Conservation (phyloP, 23 red algal species). For the Rhodosorus marinus region DNA sequence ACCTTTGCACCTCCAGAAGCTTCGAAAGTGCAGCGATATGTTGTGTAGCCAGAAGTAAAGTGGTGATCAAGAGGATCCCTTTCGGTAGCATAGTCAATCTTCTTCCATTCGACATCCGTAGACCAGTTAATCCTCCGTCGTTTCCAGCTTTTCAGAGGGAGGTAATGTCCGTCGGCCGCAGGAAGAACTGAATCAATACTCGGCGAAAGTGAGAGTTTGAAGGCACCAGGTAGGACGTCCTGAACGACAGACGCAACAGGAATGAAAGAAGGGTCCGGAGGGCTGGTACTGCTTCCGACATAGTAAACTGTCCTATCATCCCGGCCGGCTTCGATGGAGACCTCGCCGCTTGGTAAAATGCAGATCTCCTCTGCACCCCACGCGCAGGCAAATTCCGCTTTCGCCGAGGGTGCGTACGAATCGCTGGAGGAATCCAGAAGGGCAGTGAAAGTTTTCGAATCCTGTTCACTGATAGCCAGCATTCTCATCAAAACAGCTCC, state of each 20-base stretch:
- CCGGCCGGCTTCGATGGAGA: slow-evolving; percentile 11
- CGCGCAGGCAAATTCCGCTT: slow-evolving; percentile 6
- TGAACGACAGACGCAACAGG: no score
- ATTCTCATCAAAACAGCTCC: slow-evolving; percentile 14
- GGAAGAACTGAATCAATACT: no score
- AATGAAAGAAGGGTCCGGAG: no score
- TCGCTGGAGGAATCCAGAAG: slow-evolving; percentile 11
- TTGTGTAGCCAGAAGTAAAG: slow-evolving; percentile 40
- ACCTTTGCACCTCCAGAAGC: neutral
- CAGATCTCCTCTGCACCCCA: slow-evolving; percentile 26
- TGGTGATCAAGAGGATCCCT: slow-evolving; percentile 68
- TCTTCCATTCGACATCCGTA: slow-evolving; percentile 46
- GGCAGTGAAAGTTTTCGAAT: slow-evolving; percentile 26
- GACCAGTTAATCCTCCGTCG: slow-evolving; percentile 25
- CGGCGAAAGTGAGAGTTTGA: no score
- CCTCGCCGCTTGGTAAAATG: slow-evolving; percentile 2
- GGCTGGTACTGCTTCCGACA: no score
- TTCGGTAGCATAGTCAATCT: slow-evolving; percentile 35
- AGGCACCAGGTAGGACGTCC: no score
- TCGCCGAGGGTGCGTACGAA: slow-evolving; percentile 2
- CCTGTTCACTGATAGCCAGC: slow-evolving; percentile 23
- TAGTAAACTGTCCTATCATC: no score
- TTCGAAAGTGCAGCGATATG: slow-evolving; percentile 32
- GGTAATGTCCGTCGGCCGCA: no score
- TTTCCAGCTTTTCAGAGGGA: slow-evolving; percentile 6